Percentiles rank a stretch among this genome's conserved stretches.
Evolutionary conservation across 495 filamentous ascomycete genomes (phyloP).

Genomic region (Lasiosphaeriaceae sp.): DNA sequence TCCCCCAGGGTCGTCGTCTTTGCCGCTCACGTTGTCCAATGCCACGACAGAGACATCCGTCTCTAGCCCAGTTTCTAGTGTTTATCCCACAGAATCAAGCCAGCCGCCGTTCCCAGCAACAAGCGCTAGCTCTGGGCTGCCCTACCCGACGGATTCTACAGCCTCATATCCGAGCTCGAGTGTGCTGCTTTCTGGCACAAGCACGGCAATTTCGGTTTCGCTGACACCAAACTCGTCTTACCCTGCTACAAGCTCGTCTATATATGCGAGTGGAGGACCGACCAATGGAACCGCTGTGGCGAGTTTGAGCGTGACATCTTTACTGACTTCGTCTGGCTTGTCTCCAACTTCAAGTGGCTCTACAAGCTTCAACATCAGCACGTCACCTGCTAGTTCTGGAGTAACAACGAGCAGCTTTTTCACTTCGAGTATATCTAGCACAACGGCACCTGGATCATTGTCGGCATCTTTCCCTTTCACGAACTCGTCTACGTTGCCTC

Average conservation of each 20-base stretch:
- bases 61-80: not conserved
- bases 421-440: not conserved
- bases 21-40: not conserved
- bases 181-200: not conserved
- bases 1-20: not conserved
- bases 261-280: not conserved
- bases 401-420: not conserved
- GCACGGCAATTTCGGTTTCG: not conserved
- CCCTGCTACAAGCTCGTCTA: not conserved
- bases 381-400: not conserved
- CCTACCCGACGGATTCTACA: not conserved
- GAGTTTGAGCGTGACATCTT: not conserved
- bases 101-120: slow-evolving; percentile 13
- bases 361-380: not conserved
- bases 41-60: not conserved
- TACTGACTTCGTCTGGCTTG: not conserved
- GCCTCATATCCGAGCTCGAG: not conserved
- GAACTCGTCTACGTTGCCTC: slow-evolving; percentile 14
- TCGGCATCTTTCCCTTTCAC: slow-evolving; percentile 16
- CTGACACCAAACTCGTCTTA: not conserved
- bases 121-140: slow-evolving; percentile 5
- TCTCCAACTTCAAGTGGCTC: not conserved
- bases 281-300: not conserved
- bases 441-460: not conserved
- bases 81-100: not conserved